Conservation (phyloP, 1,284 basidiomycete genomes). For the Ceraceosorus guamensis region DNA sequence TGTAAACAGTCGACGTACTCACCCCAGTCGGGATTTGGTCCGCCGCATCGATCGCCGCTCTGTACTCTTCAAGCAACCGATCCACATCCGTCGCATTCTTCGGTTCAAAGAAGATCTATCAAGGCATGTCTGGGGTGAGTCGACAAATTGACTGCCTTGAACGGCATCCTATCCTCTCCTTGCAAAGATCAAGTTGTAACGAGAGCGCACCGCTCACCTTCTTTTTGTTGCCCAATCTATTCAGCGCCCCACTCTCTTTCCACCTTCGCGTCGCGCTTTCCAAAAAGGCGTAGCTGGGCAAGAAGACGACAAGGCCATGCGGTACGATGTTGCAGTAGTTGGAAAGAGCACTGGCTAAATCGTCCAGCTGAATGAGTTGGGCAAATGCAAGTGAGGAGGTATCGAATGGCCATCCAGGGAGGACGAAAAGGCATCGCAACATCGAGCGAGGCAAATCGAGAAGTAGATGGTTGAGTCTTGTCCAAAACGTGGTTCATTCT, state of each 20-base stretch:
- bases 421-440: too few species aligned
- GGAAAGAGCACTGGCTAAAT: slow-evolving; percentile 73
- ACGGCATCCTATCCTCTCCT: slow-evolving; percentile 22
- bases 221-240: slow-evolving; percentile 66
- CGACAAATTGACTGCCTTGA: background rate
- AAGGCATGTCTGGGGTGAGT: background rate
- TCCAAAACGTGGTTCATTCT: too few species aligned
- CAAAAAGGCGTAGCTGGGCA: slow-evolving; percentile 84
- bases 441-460: too few species aligned
- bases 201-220: slow-evolving; percentile 52
- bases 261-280: slow-evolving; percentile 64
- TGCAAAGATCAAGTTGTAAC: too few species aligned
- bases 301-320: slow-evolving; percentile 83
- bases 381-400: background rate
- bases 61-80: slow-evolving; percentile 67
- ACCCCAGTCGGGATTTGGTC: too few species aligned
- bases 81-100: slow-evolving; percentile 71
- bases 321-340: slow-evolving; percentile 75
- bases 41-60: slow-evolving; percentile 55
- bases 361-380: slow-evolving; percentile 59
- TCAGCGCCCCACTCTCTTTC: slow-evolving; percentile 59
- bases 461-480: too few species aligned
- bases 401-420: too few species aligned
- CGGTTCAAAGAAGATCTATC: slow-evolving; percentile 80
- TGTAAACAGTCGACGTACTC: too few species aligned